Conservation (phyloP, 164 flowering plant species). For the Aristolochia fimbriata region DNA sequence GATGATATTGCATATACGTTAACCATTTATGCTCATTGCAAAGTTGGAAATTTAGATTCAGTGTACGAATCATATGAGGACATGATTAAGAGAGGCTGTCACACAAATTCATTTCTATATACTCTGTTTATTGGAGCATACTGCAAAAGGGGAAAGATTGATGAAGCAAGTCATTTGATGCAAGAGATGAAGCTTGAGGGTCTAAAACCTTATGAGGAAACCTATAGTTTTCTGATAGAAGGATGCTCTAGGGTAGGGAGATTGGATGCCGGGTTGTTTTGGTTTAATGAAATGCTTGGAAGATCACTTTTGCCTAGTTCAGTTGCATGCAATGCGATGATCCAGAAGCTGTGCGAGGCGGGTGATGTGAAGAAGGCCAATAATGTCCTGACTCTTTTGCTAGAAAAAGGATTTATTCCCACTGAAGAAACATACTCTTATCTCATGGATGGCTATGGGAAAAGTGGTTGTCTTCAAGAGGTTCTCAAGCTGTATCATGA, state of each 20-base stretch:
- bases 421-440: constrained; percentile 43
- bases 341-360: constrained; percentile 27
- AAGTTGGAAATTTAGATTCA: constrained; percentile 27
- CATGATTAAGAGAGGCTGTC: constrained; percentile 68
- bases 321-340: constrained; percentile 47
- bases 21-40: constrained; percentile 43
- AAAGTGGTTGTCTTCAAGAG: constrained; percentile 31
- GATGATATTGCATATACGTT: constrained; percentile 60
- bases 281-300: constrained; percentile 48
- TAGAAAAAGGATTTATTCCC: constrained; percentile 62
- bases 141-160: constrained; percentile 33
- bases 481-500: constrained; percentile 65
- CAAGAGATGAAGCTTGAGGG: constrained; percentile 50
- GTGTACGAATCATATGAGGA: constrained; percentile 45
- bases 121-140: constrained; percentile 50
- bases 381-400: constrained; percentile 38
- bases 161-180: constrained; percentile 40
- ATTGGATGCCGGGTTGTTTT: constrained; percentile 32
- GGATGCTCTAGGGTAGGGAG: constrained; percentile 38
- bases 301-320: constrained; percentile 47
- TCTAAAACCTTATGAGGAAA: constrained; percentile 56
- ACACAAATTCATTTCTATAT: constrained; percentile 50
- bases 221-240: constrained; percentile 51
- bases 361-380: constrained; percentile 42
- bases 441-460: constrained; percentile 56